Evolutionary conservation across 768 basidiomycete species (phyloP).

Genomic region (Cyathus striatus): DNA sequence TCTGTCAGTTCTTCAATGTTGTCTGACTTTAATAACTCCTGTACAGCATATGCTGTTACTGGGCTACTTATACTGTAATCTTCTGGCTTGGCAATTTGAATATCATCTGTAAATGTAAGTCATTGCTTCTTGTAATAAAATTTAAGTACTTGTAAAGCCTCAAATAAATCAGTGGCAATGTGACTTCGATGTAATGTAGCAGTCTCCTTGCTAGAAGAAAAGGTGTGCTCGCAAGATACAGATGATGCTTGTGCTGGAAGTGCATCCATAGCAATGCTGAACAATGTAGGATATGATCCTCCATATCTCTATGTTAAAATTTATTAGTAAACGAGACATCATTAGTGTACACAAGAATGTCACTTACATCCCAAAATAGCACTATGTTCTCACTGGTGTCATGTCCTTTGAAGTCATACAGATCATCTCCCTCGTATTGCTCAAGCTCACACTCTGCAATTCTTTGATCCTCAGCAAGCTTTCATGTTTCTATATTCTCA

Average conservation of each 20-base stretch:
- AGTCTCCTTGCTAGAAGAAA: conserved; percentile 25
- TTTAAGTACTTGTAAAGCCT: conserved; percentile 24
- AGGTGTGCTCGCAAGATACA: conserved; percentile 23
- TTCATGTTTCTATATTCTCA: background rate
- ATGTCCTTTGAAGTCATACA: background rate
- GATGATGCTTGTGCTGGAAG: conserved; percentile 22
- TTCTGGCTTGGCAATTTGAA: background rate
- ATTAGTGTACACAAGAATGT: background rate
- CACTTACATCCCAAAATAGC: background rate
- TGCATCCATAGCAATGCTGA: conserved; percentile 15
- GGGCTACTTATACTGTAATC: background rate
- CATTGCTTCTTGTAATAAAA: conserved; percentile 2
- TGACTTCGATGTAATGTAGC: conserved; percentile 13
- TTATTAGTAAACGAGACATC: background rate
- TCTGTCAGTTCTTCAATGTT: background rate
- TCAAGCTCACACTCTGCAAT: background rate
- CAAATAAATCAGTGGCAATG: conserved; percentile 13
- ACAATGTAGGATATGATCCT: conserved; percentile 11
- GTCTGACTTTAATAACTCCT: background rate
- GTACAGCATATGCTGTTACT: background rate
- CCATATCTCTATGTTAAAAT: background rate
- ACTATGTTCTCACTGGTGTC: background rate
- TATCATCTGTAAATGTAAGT: background rate
- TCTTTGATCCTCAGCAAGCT: background rate
- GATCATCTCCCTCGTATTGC: background rate